These are phyloP conservation scores for Clonostachys rosea DNA, from an alignment of 2,329 filamentous ascomycete species.

Conservation along the genomic window DNA sequence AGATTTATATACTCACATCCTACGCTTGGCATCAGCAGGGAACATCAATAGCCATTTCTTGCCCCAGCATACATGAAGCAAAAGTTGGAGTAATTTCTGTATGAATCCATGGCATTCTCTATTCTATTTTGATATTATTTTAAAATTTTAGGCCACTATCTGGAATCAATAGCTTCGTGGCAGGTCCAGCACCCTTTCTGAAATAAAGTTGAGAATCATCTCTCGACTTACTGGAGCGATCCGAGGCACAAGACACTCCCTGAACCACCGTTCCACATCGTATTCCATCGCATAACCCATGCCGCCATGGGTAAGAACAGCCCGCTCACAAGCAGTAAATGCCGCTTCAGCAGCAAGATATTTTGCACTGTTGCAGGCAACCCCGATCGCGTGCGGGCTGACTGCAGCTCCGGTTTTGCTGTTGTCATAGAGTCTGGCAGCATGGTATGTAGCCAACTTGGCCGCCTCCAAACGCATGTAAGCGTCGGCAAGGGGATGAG, in stretches of 20 bases:
- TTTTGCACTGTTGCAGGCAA: conserved; percentile 67
- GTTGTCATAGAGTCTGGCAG: conserved; percentile 56
- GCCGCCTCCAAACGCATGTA: conserved; percentile 64
- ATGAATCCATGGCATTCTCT: too few relatives aligned
- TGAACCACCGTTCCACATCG: conserved; percentile 60
- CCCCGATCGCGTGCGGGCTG: conserved; percentile 51
- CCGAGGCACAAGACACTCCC: conserved; percentile 60
- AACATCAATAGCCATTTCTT: too few relatives aligned
- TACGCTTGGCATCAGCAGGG: too few relatives aligned
- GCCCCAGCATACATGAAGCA: too few relatives aligned
- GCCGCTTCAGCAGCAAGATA: conserved; percentile 64
- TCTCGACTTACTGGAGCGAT: conserved; percentile 63
- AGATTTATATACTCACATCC: too few relatives aligned
- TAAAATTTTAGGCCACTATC: too few relatives aligned
- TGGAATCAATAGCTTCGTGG: conserved; percentile 58
- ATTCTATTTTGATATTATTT: too few relatives aligned
- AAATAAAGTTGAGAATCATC: conserved; percentile 73
- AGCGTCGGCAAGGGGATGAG: conserved; percentile 60
- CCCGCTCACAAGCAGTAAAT: conserved; percentile 57
- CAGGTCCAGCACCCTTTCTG: conserved; percentile 61
- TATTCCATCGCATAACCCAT: conserved; percentile 64
- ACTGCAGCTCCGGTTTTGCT: conserved; percentile 44
- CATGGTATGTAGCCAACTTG: conserved; percentile 62
- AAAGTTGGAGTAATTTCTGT: neutral
- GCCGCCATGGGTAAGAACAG: conserved; percentile 54